Evolutionary conservation across 2,329 filamentous ascomycete species (phyloP), one percentile per base, ranked within the genome.

Genomic region (Pezicula rhizophila): DNA sequence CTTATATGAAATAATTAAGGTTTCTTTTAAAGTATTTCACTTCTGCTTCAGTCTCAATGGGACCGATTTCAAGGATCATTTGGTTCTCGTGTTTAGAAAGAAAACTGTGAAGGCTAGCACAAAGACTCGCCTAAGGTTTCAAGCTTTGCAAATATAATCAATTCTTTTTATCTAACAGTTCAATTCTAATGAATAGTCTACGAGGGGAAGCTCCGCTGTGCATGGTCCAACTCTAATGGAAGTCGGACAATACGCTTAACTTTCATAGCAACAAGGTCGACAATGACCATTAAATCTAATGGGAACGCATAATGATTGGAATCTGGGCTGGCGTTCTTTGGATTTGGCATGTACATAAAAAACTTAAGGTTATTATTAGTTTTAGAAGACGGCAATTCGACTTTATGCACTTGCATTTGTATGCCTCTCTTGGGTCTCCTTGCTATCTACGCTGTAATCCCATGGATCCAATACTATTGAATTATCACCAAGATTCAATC

Each of bases 221-320:
- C 11, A 15, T 35, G 33, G 15, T 54, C 52, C 8, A 58, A 60
- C 4, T 59, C 60, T 2, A 58, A 63, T 1, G 74, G 72, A 0
- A 75, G 66, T 42, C 68, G 67, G 47, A 77, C 74, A n/a, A 78
- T 67, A 1, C 73, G 66, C 38, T 77, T 60, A 34, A 77, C 71
- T 49, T 75, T 64, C 42, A 66, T 58, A 11, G 69, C 76, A 15
- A 64, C 57, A 2, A 69, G 67, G 52, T 78, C 73, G 68, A 77
- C 71, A 7, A 77, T 61, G 2, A 69, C 69, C 37, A 71, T 68
- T 14, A 72, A 57, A 3, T 69, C 70, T 14, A 78, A 58, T 1
- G 75, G 75, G 50, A 70, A 76, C 1, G 69, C 70, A 55, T 78
- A 78, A 51, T 75, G 73, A 48, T 77, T 77, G 61, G 76, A 79